Base-by-base conservation (phyloP, 768 basidiomycete species). In the Leccinum arenicola region DNA sequence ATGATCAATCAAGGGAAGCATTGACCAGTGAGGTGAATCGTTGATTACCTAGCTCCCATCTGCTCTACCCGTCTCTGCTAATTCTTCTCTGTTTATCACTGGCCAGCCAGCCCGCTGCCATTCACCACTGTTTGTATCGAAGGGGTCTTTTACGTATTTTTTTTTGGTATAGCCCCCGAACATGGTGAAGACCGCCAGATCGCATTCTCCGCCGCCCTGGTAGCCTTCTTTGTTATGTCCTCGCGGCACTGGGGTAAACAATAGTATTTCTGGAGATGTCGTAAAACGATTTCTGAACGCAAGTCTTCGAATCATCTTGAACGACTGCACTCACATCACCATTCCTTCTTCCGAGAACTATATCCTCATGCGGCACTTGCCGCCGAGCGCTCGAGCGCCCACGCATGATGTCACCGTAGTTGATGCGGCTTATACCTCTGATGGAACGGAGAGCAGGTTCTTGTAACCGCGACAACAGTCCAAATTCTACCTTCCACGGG, bases 341-440 rank as follows among this genome's bases (percentile, higher is more conserved):
- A 19, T 43, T 43, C n/a, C n/a, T 45, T 45, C 43, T 19, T 6
- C 43, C 43, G 43, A 45, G 43, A 19, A 43, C 43, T 43, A 11
- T 43, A 6, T 52, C 76, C 2, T 69, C 73, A n/a, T 87, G 86
- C 62, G 84, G 84, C 21, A 77, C 80, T 36, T 87, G 84, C 73
- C 87, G 84, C 73, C 87, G 84, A 83, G 84, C 82, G 19, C 11
- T 45, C 43, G n/a, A 45, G 19, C 43, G 47, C 45, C 48, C 2
- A 2, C 0, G 23, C 31, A 57, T 23, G 10, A 21, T 53, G 23
- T 45, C 9, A 27, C 10, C 19, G 52, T 52, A 11, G 59, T 54
- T 53, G 58, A 50, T 53, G 51, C 17, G 38, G 50, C 35, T 33
- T 7, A 2, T 21, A 43, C 10, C 12, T 31, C 35, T 19, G 38